Base-by-base conservation (phyloP, 495 filamentous ascomycete genomes). In the Talaromyces stipitatus region DNA sequence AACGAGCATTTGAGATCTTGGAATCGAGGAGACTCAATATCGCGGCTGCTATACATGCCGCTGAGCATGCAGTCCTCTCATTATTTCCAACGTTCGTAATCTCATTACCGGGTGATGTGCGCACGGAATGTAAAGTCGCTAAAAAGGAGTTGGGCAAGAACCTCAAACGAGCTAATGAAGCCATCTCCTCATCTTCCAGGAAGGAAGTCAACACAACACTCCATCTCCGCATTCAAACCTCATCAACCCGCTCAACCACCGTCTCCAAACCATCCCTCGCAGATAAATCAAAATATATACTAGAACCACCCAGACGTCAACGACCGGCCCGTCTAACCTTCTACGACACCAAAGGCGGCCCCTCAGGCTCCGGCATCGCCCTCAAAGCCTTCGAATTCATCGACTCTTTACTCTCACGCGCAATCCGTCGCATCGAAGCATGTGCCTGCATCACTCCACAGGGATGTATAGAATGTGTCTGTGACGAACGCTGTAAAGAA, bases 51-150 rank as follows among this genome's bases (percentile, higher is more conserved):
- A 97, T 98, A 60, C 94, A 97, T 66, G 91, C 91, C 0, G 94
- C 94, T 16, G 89, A 97, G 69, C 94, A 98, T 61, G 91, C 91
- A 2, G 74, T 97, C 54, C 78, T 97, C 27, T 87, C 82, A 30
- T 77, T 97, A 0, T 84, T 98, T 69, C 92, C 92, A 0, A 91
- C 87, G 36, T 96, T 94, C 63, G 91, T 97, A 24, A 82, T 96
- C 57, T 87, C 82, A 59, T 85, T 91, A 71, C 85, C 87, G 2
- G 91, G 89, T 48, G 92, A 96, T 59, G 90, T 97, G 14, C 85
- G 89, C 18, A 97, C 94, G 1, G 94, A 97, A 72, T 98, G 94
- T 64, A 97, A 98, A 71, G 91, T 96, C 47, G 85, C 89, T 18
- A 83, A 85, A 62, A 83, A 84, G 56, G 84, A 89, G 64, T 60